Percentiles rank a stretch among this genome's conserved stretches.
These are phyloP conservation scores for Magnolia sinica DNA, from an alignment of 164 flowering plant genomes.

Conservation along the genomic window DNA sequence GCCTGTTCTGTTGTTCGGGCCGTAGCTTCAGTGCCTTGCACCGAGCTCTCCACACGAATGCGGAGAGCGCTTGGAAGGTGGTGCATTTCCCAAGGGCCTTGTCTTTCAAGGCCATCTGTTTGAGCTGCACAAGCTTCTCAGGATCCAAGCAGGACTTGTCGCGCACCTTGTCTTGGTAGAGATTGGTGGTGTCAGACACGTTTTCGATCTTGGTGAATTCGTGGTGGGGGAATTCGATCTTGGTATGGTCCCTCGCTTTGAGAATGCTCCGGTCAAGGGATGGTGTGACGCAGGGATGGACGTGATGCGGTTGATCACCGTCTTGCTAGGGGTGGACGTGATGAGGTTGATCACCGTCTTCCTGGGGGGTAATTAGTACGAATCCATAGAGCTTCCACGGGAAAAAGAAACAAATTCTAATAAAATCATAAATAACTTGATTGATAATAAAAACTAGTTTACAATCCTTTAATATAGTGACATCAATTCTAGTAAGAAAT, in stretches of 20 bases:
- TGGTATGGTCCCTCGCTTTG: slow-evolving; percentile 54
- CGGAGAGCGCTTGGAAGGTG: slow-evolving; percentile 79
- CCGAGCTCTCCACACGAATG: slow-evolving; percentile 84
- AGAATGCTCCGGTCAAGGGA: slow-evolving; percentile 58
- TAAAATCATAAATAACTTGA: no score
- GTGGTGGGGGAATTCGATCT: slow-evolving; percentile 59
- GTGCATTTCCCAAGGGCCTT: slow-evolving; percentile 59
- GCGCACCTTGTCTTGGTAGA: slow-evolving; percentile 49
- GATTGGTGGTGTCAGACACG: slow-evolving; percentile 44
- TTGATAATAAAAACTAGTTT: no score
- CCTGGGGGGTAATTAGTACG: no score
- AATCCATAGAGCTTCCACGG: no score
- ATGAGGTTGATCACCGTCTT: no score
- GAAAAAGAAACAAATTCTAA: no score
- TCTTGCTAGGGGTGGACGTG: no score
- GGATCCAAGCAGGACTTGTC: slow-evolving; percentile 58
- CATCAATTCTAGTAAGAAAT: no score
- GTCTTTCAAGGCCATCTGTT: slow-evolving; percentile 51
- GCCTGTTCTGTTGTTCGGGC: slow-evolving; percentile 74
- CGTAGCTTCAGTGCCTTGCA: slow-evolving; percentile 46
- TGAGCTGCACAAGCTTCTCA: slow-evolving; percentile 57
- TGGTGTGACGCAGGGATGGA: slow-evolving; percentile 52
- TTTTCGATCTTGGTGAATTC: slow-evolving; percentile 80
- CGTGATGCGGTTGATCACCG: neutral
- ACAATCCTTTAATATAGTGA: no score